phyloP scores from a whole-genome alignment of 1,284 basidiomycete genomes.

The Austroboletus olivaceoglutinosus region DNA sequence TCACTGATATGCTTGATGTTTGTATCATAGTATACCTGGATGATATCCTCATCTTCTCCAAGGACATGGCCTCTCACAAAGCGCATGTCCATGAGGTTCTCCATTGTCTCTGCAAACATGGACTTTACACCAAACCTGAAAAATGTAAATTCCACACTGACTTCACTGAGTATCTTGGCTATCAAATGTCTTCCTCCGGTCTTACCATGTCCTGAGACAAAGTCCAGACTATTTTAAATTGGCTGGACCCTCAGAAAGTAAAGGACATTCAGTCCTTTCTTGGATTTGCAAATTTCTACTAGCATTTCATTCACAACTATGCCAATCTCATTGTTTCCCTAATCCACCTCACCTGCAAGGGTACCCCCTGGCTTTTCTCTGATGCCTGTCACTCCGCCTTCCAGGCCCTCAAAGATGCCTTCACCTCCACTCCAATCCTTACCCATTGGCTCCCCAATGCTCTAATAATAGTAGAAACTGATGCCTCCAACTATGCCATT shows the following conservation, averaged over 20 bases:
- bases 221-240: not conserved
- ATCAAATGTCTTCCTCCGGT: not conserved
- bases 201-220: not conserved
- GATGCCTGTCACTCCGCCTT: not conserved
- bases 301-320: too few species aligned
- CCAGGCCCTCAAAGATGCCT: not conserved
- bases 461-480: not conserved
- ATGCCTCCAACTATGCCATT: not conserved
- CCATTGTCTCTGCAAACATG: slow-evolving; percentile 17
- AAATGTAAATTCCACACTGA: slow-evolving; percentile 31
- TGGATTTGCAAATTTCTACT: too few species aligned
- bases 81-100: slow-evolving; percentile 32
- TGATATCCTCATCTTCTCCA: not conserved
- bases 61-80: slow-evolving; percentile 17
- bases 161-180: slow-evolving; percentile 30
- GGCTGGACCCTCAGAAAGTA: not conserved
- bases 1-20: not conserved
- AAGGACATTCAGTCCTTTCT: not conserved
- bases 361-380: not conserved
- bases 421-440: not conserved
- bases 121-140: slow-evolving; percentile 22
- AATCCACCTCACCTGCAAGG: not conserved
- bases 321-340: not conserved
- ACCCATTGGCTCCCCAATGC: not conserved
- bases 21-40: not conserved